Base-by-base conservation (phyloP, 306 rosid species). In the Chamaecrista fasciculata region DNA sequence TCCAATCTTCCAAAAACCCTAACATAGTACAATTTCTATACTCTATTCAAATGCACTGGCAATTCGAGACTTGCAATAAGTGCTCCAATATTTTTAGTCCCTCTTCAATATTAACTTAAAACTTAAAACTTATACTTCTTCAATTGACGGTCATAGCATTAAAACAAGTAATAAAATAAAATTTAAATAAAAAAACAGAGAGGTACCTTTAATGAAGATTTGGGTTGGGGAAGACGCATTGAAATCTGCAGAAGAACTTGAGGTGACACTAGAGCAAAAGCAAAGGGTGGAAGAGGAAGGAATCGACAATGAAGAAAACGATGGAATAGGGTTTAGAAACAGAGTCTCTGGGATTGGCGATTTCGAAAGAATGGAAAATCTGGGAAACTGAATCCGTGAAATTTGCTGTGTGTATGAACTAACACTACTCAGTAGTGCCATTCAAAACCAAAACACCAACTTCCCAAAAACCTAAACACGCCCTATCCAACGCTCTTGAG, bases 191-290 rank as follows among this genome's bases (percentile, higher is more conserved):
- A 43, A 59, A 43, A 29, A 57, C 25, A 11, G 8, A 18, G 46
- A 1, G 39, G 9, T 77, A 85, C 87, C 90, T 77, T 79, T 82
- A 29, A 85, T 62, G 60, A 74, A 76, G 62, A 82, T 29, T 58
- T 49, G 77, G 12, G 74, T 8, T 3, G 74, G 58, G 69, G 78
- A 73, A 77, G 59, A 16, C 4, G 4, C 6, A 34, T 28, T 37
- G 47, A 40, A 29, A 2, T 73, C 49, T 3, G 21, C 18, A 8
- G 77, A 62, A 69, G 81, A 50, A 50, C 25, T 39, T 16, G 57
- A 58, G 78, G 34, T 69, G 12, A 67, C 21, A 4, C 55, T 61
- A 33, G 75, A 55, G 81, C 70, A 55, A 49, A 55, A 33, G 25
- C 11, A 26, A 69, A 33, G 64, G 50, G 21, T 11, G 19, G 66